phyloP scores from a whole-genome alignment of 495 filamentous ascomycete genomes.

The Sphaerosporella brunnea region DNA sequence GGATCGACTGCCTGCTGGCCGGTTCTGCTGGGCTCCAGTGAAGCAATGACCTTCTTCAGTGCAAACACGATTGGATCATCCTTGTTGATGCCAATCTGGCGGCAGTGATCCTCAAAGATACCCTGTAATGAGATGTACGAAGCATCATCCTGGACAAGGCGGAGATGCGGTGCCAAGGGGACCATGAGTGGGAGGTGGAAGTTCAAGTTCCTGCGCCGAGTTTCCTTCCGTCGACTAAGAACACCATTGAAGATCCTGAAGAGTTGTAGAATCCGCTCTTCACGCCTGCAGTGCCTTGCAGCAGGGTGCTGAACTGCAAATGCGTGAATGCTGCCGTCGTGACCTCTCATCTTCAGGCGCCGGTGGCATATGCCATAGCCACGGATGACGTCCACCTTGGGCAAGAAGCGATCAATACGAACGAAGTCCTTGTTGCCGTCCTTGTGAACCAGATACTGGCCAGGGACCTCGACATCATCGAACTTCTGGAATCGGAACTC shows the following conservation, averaged over 20 bases:
- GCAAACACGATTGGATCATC: conserved; percentile 90
- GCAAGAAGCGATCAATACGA: conserved; percentile 87
- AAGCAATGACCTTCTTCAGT: conserved; percentile 71
- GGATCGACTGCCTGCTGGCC: conserved; percentile 24
- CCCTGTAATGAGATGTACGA: conserved; percentile 89
- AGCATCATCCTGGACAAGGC: conserved; percentile 84
- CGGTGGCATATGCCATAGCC: conserved; percentile 77
- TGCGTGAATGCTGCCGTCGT: conserved; percentile 84
- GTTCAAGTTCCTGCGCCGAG: conserved; percentile 75
- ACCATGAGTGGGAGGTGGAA: conserved; percentile 93
- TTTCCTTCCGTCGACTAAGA: conserved; percentile 81
- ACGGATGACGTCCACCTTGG: conserved; percentile 79
- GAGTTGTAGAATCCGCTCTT: conserved; percentile 89
- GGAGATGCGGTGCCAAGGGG: conserved; percentile 77
- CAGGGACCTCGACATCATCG: conserved; percentile 94
- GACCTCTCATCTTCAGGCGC: conserved; percentile 86
- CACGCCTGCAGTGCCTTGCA: conserved; percentile 71
- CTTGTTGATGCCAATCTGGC: conserved; percentile 67
- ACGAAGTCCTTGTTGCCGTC: conserved; percentile 98
- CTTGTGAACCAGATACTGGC: conserved; percentile 88
- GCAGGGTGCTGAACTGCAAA: conserved; percentile 95
- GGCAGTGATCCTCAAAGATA: conserved; percentile 88
- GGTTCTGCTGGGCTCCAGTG: conserved; percentile 45
- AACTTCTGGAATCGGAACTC: conserved; percentile 96
- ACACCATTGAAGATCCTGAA: conserved; percentile 85